phyloP scores from a whole-genome alignment of 1,284 basidiomycete genomes.

The Pascua guehoae region DNA sequence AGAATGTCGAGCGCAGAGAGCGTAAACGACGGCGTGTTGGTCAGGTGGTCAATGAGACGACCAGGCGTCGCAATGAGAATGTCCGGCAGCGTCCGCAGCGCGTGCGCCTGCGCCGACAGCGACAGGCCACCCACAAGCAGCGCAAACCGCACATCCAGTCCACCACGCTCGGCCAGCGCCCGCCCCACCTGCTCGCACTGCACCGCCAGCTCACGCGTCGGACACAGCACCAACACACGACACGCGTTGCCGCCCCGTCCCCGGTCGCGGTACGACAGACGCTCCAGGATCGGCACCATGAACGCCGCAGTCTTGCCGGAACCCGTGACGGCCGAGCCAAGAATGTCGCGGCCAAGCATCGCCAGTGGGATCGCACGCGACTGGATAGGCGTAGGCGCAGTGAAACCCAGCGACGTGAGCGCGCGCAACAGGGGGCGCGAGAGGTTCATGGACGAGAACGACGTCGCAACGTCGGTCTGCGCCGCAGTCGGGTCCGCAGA shows the following conservation, averaged over 20 bases:
- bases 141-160: conserved; percentile 83
- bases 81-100: conserved; percentile 81
- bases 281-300: conserved; percentile 87
- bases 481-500: conserved; percentile 53
- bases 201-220: conserved; percentile 89
- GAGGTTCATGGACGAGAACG: conserved; percentile 81
- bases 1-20: conserved; percentile 90
- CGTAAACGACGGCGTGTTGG: conserved; percentile 89
- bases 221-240: conserved; percentile 87
- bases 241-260: conserved; percentile 77
- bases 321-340: conserved; percentile 91
- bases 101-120: conserved; percentile 81
- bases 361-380: conserved; percentile 87
- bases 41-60: conserved; percentile 92
- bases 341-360: conserved; percentile 88
- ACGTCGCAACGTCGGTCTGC: conserved; percentile 51
- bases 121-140: conserved; percentile 91
- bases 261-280: conserved; percentile 81
- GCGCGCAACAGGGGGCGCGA: conserved; percentile 85
- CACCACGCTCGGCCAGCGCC: conserved; percentile 65
- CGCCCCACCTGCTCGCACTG: conserved; percentile 90
- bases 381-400: conserved; percentile 91
- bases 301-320: conserved; percentile 97
- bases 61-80: conserved; percentile 93
- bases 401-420: conserved; percentile 73